Conservation (phyloP, 345 rosid species). For the Carallia pectinifolia region DNA sequence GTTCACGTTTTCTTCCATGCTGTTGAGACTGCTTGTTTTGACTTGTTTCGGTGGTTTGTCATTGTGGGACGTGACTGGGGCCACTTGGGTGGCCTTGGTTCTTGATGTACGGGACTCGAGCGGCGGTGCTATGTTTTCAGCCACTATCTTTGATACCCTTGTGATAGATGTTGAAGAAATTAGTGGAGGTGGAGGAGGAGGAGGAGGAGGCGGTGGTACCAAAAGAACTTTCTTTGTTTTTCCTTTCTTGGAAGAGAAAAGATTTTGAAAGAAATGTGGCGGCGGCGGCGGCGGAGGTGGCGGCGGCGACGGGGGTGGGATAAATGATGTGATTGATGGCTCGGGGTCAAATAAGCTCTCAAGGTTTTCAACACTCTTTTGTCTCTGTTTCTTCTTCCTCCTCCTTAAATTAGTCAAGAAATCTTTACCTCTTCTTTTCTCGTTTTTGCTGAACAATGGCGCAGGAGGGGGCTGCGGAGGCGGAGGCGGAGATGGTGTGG, state of each 20-base stretch:
- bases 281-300: constrained; percentile 41
- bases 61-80: constrained; percentile 16
- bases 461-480: constrained; percentile 31
- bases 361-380: constrained; percentile 80
- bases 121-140: neutral
- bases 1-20: constrained; percentile 27
- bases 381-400: constrained; percentile 68
- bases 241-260: constrained; percentile 63
- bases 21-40: constrained; percentile 23
- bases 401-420: constrained; percentile 48
- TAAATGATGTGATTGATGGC: constrained; percentile 16
- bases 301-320: constrained; percentile 24
- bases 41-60: constrained; percentile 33
- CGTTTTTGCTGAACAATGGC: constrained; percentile 22
- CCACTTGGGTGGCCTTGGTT: constrained; percentile 21
- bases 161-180: neutral
- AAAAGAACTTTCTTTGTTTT: constrained; percentile 43
- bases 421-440: constrained; percentile 70
- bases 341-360: constrained; percentile 52
- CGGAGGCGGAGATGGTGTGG: constrained; percentile 12
- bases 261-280: constrained; percentile 46
- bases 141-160: neutral
- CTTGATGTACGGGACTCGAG: constrained; percentile 35
- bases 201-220: constrained; percentile 45
- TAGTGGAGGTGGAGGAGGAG: constrained; percentile 57